A percentile compares a stretch with the other conserved stretches of the same genome.
phyloP scores from a whole-genome alignment of 805 yeast species.

The Zygosaccharomyces siamensis region DNA sequence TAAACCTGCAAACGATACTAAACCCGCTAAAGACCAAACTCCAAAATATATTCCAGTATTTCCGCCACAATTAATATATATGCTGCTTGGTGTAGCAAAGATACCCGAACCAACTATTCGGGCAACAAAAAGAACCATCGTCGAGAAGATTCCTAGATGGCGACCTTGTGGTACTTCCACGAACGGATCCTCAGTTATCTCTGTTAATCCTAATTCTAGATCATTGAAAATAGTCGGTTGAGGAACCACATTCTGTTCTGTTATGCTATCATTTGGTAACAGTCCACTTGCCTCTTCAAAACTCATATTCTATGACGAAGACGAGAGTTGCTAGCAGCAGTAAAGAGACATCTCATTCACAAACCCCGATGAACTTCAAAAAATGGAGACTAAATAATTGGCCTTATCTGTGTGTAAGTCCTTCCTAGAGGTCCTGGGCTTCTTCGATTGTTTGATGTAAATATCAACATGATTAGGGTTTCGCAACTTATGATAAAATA shows the following conservation, averaged over 20 bases:
- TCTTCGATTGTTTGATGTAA: not conserved
- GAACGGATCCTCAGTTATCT: conserved; percentile 9
- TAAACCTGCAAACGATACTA: conserved; percentile 61
- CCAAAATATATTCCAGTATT: conserved; percentile 54
- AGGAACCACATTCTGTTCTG: not conserved
- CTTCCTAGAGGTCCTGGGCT: not conserved
- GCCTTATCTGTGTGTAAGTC: not conserved
- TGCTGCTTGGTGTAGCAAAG: conserved; percentile 64
- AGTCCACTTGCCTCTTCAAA: not conserved
- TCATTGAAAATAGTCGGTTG: conserved; percentile 3
- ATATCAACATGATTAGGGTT: not conserved
- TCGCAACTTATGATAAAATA: not conserved
- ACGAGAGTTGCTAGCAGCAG: not conserved
- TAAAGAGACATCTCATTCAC: not conserved
- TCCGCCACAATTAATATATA: conserved; percentile 64
- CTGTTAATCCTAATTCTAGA: conserved; percentile 3
- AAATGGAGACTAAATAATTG: not conserved
- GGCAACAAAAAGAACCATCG: conserved; percentile 58
- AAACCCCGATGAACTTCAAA: not conserved
- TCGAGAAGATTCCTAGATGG: conserved; percentile 65
- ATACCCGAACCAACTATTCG: conserved; percentile 77
- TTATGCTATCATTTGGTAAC: not conserved
- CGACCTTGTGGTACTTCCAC: conserved; percentile 60
- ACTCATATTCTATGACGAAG: not conserved
- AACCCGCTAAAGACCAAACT: conserved; percentile 60